These are phyloP conservation scores for Pleurotus djamor DNA, from an alignment of 768 basidiomycete species.

Conservation along the genomic window DNA sequence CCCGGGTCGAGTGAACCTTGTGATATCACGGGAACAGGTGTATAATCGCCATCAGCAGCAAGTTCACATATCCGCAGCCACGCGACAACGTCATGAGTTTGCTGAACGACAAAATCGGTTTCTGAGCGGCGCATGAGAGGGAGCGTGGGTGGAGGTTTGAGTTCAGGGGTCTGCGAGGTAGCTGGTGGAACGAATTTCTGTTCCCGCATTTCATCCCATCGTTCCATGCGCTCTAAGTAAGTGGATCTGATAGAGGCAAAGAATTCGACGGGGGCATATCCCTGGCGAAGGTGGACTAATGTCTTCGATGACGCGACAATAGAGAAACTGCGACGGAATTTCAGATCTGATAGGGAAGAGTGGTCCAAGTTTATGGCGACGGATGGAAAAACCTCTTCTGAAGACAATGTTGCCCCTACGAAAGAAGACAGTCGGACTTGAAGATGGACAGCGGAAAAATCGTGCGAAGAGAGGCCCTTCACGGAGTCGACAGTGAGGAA, in stretches of 20 bases:
- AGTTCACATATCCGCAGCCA: constrained; percentile 88
- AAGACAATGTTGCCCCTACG: constrained; percentile 61
- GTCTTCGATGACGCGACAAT: constrained; percentile 75
- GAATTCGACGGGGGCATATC: constrained; percentile 87
- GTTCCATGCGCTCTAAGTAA: constrained; percentile 86
- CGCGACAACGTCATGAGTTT: constrained; percentile 88
- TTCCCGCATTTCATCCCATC: constrained; percentile 94
- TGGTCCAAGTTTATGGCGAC: constrained; percentile 69
- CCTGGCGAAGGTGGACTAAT: constrained; percentile 65
- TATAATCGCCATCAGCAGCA: constrained; percentile 79
- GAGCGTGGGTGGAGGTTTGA: constrained; percentile 32
- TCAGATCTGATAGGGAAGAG: constrained; percentile 73
- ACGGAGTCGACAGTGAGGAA: constrained; percentile 84
- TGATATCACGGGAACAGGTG: constrained; percentile 79
- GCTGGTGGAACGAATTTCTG: constrained; percentile 48
- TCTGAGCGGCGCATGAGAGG: constrained; percentile 92
- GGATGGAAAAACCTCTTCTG: constrained; percentile 86
- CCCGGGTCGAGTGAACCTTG: constrained; percentile 77
- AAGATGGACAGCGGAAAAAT: constrained; percentile 83
- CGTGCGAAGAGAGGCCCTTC: constrained; percentile 86
- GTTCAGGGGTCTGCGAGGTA: constrained; percentile 33
- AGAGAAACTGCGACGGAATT: constrained; percentile 81
- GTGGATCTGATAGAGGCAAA: constrained; percentile 81
- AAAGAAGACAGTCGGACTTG: constrained; percentile 90
- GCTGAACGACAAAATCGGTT: constrained; percentile 85